Base-by-base conservation (phyloP, 108 stramenopile species). In the Aurantiochytrium sp. region DNA sequence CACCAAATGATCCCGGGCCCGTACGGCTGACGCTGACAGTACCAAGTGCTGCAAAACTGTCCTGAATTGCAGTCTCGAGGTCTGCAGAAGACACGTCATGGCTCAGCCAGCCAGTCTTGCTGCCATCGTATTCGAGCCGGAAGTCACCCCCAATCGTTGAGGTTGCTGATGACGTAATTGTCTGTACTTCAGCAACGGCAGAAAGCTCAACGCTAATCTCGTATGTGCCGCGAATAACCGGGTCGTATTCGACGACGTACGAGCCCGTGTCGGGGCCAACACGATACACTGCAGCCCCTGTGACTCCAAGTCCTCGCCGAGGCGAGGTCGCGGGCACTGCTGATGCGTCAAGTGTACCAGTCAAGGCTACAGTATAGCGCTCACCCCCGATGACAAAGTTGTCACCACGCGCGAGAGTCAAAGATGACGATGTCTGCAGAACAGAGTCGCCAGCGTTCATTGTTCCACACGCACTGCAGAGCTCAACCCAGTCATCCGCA, bases 151-250 rank as follows among this genome's bases (percentile, higher is more conserved):
- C 73, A 47, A 83, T 51, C 1, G 49, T 51, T 0, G 49, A 51
- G 49, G 8, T 25, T 25, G 49, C 91, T 0, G 49, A 88, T 6
- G 91, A 91, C 12, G 69, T 87, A n/a, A 95, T 60, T n/a, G 58
- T 69, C 90, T 95, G 95, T n/a, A 94, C 90, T 87, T 94, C 94
- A 5, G 83, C 6, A 5, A 89, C 73, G 14, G 69, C 42, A 28
- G 90, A 89, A 14, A 94, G 51, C 58, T 72, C 87, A 3, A 95
- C 90, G 83, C 93, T 91, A 4, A 95, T 89, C 4, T 64, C 51
- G 89, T 95, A 95, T 5, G 59, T 59, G 28, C 95, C 95, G 58
- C 93, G 89, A 25, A 95, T 91, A 47, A 43, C 12, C 4, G 94
- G 94, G 25, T 57, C 91, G 91, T 94, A 95, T 55, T 53, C 88